A percentile compares a stretch with the other conserved stretches of the same genome.
These are phyloP conservation scores for Chlorokybus atmophyticus DNA, from an alignment of 139 green algal genomes.

Conservation along the genomic window DNA sequence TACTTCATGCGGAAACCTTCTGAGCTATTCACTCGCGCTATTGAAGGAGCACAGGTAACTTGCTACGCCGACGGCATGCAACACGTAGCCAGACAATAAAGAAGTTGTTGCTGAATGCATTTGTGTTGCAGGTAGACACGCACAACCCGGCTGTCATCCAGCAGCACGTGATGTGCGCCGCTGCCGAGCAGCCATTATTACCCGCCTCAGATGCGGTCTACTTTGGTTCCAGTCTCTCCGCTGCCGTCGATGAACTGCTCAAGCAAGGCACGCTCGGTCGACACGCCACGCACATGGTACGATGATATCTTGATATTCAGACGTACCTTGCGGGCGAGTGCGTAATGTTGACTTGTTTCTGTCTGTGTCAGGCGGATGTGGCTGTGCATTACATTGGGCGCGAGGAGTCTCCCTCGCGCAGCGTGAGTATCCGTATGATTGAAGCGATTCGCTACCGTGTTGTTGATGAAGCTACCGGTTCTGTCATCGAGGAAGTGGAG, in stretches of 20 bases:
- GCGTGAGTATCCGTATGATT: conserved; percentile 66
- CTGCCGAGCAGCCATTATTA: conserved; percentile 36
- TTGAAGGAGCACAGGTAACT: conserved; percentile 49
- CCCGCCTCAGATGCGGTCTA: conserved; percentile 29
- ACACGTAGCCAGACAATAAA: no score
- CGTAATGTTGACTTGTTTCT: no score
- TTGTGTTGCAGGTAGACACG: no score
- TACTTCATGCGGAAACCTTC: conserved; percentile 76
- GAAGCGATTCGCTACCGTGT: conserved; percentile 66
- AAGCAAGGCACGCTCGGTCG: conserved; percentile 5
- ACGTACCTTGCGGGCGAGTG: no score
- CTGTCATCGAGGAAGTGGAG: conserved; percentile 73
- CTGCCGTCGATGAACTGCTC: conserved; percentile 13
- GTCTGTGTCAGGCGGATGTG: no score
- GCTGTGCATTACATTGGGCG: conserved; percentile 11
- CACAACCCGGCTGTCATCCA: no score
- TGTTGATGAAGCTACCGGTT: conserved; percentile 43
- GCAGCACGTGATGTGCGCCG: conserved; percentile 69
- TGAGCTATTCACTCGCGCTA: conserved; percentile 54
- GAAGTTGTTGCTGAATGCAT: no score
- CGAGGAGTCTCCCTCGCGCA: conserved; percentile 19
- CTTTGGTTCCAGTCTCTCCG: conserved; percentile 23
- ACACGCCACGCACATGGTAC: conserved; percentile 4
- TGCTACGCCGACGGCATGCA: no score
- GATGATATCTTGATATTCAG: no score